A percentile compares a stretch with the other conserved stretches of the same genome.
Conservation (phyloP, 352 stramenopile genomes). For the Pythium chondricola region DNA sequence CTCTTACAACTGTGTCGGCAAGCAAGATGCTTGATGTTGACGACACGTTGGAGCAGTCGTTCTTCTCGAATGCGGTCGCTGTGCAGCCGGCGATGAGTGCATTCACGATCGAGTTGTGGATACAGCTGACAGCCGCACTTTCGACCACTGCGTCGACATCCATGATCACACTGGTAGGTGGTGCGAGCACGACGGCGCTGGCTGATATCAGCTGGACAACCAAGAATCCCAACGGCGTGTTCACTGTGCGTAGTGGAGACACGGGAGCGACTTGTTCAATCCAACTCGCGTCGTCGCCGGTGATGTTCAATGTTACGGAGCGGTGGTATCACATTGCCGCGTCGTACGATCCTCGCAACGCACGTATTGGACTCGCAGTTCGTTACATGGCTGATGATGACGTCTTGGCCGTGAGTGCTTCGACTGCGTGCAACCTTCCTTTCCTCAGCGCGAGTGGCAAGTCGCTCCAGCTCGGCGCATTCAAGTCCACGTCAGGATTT, state of each 20-base stretch:
- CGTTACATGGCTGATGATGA: conserved; percentile 13
- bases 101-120: conserved; percentile 67
- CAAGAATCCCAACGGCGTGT: conserved; percentile 6
- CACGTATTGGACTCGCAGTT: conserved; percentile 33
- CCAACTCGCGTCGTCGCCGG: neutral
- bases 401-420: conserved; percentile 6
- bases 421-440: conserved; percentile 29
- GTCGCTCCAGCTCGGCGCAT: conserved; percentile 24
- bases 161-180: conserved; percentile 4
- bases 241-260: conserved; percentile 10
- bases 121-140: conserved; percentile 13
- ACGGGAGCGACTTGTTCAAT: conserved; percentile 2
- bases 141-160: neutral
- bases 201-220: conserved; percentile 12
- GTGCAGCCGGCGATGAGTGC: conserved; percentile 39
- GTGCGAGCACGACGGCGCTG: neutral
- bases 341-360: conserved; percentile 42
- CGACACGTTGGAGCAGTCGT: conserved; percentile 38
- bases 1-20: conserved; percentile 3
- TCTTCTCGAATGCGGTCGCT: conserved; percentile 43
- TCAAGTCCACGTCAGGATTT: conserved; percentile 19
- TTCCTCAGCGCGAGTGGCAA: conserved; percentile 36
- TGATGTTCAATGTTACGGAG: conserved; percentile 1
- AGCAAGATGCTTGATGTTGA: conserved; percentile 32
- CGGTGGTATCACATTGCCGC: conserved; percentile 53